Evolutionary conservation across 1,284 basidiomycete species (phyloP), one percentile per base, ranked within the genome.

Genomic region (Trichosporon faecale): DNA sequence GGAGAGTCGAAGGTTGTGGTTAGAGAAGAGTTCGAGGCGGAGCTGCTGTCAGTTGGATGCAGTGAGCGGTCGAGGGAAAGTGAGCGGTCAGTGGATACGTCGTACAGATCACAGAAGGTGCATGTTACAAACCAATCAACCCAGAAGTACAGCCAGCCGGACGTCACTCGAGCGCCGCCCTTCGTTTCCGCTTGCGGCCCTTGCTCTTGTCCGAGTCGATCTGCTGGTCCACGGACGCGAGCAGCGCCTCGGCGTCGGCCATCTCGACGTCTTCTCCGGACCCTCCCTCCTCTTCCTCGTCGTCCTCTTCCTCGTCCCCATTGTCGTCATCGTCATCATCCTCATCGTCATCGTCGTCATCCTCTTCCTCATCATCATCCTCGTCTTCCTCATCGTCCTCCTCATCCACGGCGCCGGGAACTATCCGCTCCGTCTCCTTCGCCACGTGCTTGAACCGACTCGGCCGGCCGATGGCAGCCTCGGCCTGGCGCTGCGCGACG

Each of bases 401-500:
- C 68, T 40, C 66, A 4, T 23, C 37, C 31, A 57, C 70, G 29
- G 66, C 31, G 12, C 71, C 74, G 46, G 72, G 70, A 1, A 76
- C 46, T 27, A 78, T 60, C 68, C 70, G 74, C 67, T 64, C 74
- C 44, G 37, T 68, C 37, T 68, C 71, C 44, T 37, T 68, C 46
- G 74, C 73, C n/a, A 80, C 70, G 64, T 75, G 75, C 55, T 78
- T 68, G 69, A 80, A 80, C 11, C 79, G 65, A 9, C 33, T 55
- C 16, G 74, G 60, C 69, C 52, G 73, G 27, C 40, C 63, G 3
- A 60, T 37, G 27, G 64, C 71, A 14, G 65, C 70, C 16, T 67
- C 72, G 25, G 72, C 69, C 55, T 75, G 75, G 23, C 71, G 60
- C 57, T 70, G 72, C 4, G 72, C 74, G 11, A 71, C 7, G 6